Conservation (phyloP, 495 filamentous ascomycete genomes). For the Evernia prunastri region DNA sequence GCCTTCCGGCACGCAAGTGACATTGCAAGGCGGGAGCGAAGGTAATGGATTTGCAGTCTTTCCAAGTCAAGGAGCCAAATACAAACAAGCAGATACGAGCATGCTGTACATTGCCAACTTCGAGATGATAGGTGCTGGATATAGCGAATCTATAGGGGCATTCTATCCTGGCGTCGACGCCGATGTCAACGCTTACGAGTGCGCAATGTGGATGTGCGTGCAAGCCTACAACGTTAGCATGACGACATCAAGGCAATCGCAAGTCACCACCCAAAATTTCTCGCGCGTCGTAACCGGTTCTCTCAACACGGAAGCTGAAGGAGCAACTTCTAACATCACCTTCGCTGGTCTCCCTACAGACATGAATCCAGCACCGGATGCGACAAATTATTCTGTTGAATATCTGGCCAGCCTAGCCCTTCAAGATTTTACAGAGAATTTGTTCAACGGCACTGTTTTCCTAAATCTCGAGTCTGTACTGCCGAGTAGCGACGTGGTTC, state of each 20-base stretch:
- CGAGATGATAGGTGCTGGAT: conserved; percentile 7
- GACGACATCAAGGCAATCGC: not conserved
- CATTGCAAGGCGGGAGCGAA: too few species aligned
- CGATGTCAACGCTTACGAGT: not conserved
- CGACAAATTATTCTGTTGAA: not conserved
- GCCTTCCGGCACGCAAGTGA: too few species aligned
- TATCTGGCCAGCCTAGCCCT: not conserved
- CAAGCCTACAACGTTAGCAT: not conserved
- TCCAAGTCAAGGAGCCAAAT: not conserved
- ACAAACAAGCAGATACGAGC: not conserved
- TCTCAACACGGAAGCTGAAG: not conserved
- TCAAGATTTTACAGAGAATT: not conserved
- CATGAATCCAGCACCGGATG: not conserved
- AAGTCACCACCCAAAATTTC: not conserved
- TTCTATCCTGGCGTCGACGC: not conserved
- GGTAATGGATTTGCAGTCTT: conserved; percentile 12
- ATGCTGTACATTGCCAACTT: conserved; percentile 15
- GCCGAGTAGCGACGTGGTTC: conserved; percentile 1
- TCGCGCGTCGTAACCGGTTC: not conserved
- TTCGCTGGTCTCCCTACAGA: conserved; percentile 3
- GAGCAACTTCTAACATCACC: not conserved
- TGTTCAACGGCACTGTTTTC: not conserved
- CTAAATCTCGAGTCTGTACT: not conserved
- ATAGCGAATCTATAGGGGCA: too few species aligned
- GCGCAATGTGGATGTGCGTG: conserved; percentile 13